A percentile compares a stretch with the other conserved stretches of the same genome.
phyloP scores from a whole-genome alignment of 169 alveolate genomes.

The Babesia bovis region DNA sequence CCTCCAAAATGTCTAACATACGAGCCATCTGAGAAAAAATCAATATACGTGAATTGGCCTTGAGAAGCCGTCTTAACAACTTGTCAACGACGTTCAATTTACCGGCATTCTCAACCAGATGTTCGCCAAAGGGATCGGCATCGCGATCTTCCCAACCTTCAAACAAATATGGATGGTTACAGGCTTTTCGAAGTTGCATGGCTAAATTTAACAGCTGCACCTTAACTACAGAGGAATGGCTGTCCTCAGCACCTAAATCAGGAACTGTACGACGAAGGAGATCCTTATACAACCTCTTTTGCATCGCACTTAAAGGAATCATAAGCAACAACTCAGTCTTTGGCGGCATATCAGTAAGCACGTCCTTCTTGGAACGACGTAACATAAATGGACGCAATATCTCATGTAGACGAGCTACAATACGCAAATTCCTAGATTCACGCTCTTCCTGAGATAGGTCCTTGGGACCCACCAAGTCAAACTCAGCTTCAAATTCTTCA shows the following conservation, averaged over 20 bases:
- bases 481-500: conserved; percentile 96
- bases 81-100: conserved; percentile 90
- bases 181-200: conserved; percentile 97
- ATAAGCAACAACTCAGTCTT: conserved; percentile 87
- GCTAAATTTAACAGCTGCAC: conserved; percentile 94
- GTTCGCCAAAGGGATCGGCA: conserved; percentile 88
- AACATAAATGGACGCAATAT: conserved; percentile 97
- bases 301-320: conserved; percentile 92
- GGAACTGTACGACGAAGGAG: conserved; percentile 82
- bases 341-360: conserved; percentile 94
- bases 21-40: conserved; percentile 92
- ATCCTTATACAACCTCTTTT: conserved; percentile 89
- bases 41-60: conserved; percentile 83
- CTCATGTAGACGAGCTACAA: conserved; percentile 90
- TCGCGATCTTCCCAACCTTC: conserved; percentile 89
- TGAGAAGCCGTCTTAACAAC: conserved; percentile 71
- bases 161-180: conserved; percentile 95
- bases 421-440: conserved; percentile 72
- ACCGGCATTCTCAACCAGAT: conserved; percentile 87
- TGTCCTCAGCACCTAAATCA: conserved; percentile 71
- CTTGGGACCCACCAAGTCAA: conserved; percentile 76
- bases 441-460: conserved; percentile 68
- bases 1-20: conserved; percentile 93
- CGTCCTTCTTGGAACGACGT: conserved; percentile 96
- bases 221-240: conserved; percentile 60